Base-by-base conservation (phyloP, 139 green algal species). In the Chlamydomonas sp. region DNA sequence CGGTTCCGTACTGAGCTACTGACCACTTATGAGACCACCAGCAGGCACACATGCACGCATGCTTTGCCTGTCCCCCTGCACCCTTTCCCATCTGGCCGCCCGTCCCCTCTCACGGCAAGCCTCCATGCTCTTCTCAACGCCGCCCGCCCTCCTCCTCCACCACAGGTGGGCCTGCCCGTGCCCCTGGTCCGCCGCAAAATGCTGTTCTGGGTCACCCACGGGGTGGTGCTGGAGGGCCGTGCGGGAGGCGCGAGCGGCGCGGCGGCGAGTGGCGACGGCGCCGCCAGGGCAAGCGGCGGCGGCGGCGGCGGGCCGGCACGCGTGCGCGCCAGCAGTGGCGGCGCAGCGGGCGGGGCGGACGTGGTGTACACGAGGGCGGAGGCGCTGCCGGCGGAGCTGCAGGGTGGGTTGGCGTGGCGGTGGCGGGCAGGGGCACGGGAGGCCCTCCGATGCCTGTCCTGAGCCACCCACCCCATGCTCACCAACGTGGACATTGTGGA, bases 161-260 rank as follows among this genome's bases (percentile, higher is more conserved):
- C 2, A 3, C 74, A 88, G 71, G 77, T 99, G 79, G 90, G 92
- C 0, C 67, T 98, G 61, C 75, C 91, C 0, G 57, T 83, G n/a
- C 78, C 89, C 2, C 78, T 93, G 49, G 88, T 99, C 68, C 90
- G 94, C 3, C 85, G 87, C 67, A 95, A 95, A 66, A 90, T 94
- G 57, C 78, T 96, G 17, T 97, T 98, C 80, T 99, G 97, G 97
- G 92, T 99, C 59, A 97, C 97, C 75, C 92, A 97, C 72, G 97
- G 97, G 0, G 86, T 97, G 58, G 77, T 98, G 49, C 49, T 89
- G 60, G 95, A 96, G 91, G 75, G 78, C 49, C 89, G 91, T 1
- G 58, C n/a, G 9, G 57, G 2, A 1, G 14, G 77, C 5, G 20
- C 1, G 17, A 66, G 78, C 73, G 63, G 74, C 49, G 63, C 20